A percentile compares a stretch with the other conserved stretches of the same genome.
phyloP scores from a whole-genome alignment of 345 rosid species.

The Combretum micranthum region DNA sequence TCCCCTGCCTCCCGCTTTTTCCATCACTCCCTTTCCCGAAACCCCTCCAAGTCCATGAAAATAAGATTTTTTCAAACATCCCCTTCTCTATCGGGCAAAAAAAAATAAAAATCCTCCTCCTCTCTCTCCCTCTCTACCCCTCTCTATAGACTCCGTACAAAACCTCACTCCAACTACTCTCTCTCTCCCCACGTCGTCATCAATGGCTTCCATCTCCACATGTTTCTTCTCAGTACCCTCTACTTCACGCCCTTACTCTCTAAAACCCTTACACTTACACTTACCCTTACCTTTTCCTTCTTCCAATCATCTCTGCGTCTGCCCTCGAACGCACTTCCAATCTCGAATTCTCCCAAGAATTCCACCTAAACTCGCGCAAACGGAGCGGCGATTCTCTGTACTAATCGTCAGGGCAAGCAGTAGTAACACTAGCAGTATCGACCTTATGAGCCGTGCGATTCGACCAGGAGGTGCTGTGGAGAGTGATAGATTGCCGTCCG shows the following conservation, averaged over 20 bases:
- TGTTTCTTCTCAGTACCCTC: constrained; percentile 38
- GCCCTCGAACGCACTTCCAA: background rate
- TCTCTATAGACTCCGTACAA: background rate
- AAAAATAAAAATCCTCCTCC: no score
- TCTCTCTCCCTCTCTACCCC: no score
- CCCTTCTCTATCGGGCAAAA: background rate
- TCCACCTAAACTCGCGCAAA: constrained; percentile 13
- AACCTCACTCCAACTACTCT: background rate
- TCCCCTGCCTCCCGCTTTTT: no score
- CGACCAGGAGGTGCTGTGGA: constrained; percentile 72
- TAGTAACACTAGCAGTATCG: background rate
- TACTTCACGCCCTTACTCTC: constrained; percentile 10
- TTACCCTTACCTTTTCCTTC: constrained; percentile 10
- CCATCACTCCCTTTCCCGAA: no score
- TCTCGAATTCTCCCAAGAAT: constrained; percentile 8
- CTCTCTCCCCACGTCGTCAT: background rate
- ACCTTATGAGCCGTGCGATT: constrained; percentile 16
- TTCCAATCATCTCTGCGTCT: constrained; percentile 4
- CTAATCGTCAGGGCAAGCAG: constrained; percentile 37
- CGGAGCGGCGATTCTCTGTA: background rate
- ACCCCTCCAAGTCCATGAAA: no score
- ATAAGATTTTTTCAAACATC: no score
- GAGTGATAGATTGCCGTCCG: constrained; percentile 69
- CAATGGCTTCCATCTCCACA: constrained; percentile 57
- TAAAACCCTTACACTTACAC: constrained; percentile 21